phyloP scores from a whole-genome alignment of 768 basidiomycete species.

The Russula olivacea region DNA sequence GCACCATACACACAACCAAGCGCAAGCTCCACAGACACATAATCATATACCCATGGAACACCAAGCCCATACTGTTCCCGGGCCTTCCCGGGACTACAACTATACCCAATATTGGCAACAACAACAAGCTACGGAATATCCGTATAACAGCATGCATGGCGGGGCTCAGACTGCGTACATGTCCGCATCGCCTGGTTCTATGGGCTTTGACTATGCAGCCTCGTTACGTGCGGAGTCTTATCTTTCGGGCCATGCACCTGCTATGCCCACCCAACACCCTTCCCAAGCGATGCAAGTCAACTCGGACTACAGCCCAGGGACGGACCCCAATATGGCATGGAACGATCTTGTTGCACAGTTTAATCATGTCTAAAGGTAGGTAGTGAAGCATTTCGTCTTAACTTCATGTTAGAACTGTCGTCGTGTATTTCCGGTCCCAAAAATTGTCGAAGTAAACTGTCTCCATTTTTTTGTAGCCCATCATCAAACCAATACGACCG shows the following conservation, averaged over 20 bases:
- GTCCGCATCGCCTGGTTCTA: conserved; percentile 19
- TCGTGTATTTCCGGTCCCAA: conserved; percentile 1
- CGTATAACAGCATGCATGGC: conserved; percentile 16
- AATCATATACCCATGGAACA: conserved; percentile 19
- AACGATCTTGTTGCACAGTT: conserved; percentile 26
- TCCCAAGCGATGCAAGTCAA: conserved; percentile 16
- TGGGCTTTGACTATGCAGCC: conserved; percentile 25
- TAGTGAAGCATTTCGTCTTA: neutral
- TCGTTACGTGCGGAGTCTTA: conserved; percentile 24
- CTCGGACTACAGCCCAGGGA: conserved; percentile 20
- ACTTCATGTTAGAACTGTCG: neutral
- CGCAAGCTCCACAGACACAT: conserved; percentile 6
- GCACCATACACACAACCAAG: conserved; percentile 12
- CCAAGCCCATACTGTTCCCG: conserved; percentile 10
- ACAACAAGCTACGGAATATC: conserved; percentile 16
- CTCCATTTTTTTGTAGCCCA: conserved; percentile 20
- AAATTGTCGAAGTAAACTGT: conserved; percentile 10
- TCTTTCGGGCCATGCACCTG: conserved; percentile 8
- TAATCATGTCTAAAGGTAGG: conserved; percentile 22
- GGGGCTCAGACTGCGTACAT: conserved; percentile 7
- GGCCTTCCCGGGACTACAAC: conserved; percentile 16
- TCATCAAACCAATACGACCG: conserved; percentile 7
- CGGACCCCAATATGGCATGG: conserved; percentile 25
- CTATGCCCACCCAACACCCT: conserved; percentile 11
- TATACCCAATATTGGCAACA: conserved; percentile 25